phyloP scores from a whole-genome alignment of 192 early-diverging fungal species.

The Entomortierella beljakovae region DNA sequence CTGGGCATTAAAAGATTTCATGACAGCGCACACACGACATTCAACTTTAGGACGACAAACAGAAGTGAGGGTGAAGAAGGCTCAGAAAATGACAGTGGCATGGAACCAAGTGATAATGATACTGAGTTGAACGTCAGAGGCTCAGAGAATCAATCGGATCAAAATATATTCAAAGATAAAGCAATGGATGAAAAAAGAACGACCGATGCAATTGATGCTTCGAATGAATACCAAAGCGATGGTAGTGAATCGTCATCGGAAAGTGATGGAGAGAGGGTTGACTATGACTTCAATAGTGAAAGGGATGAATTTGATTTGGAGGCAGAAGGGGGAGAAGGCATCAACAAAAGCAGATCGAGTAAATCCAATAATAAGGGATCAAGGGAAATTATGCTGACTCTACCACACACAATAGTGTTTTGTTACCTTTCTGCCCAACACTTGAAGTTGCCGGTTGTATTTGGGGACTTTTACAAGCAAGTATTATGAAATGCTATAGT shows the following conservation, averaged over 20 bases:
- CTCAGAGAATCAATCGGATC: background rate
- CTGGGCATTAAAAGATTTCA: slow-evolving; percentile 1
- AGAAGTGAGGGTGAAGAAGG: background rate
- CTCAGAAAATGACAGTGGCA: too few relatives aligned
- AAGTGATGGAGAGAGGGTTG: background rate
- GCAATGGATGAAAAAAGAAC: background rate
- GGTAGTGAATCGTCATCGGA: slow-evolving; percentile 11
- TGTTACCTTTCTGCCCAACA: slow-evolving; percentile 35
- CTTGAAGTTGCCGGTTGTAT: slow-evolving; percentile 26
- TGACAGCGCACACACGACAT: background rate
- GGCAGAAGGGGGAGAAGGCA: background rate
- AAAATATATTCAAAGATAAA: slow-evolving; percentile 22
- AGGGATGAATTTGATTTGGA: background rate
- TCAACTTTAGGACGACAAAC: background rate
- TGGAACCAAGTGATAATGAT: background rate
- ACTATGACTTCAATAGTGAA: background rate
- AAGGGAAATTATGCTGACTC: background rate
- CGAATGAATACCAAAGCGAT: slow-evolving; percentile 20
- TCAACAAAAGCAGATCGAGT: background rate
- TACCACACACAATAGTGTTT: slow-evolving; percentile 12
- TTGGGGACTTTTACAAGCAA: slow-evolving; percentile 42
- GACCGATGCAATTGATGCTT: slow-evolving; percentile 13
- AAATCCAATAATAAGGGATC: background rate
- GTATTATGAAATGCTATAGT: background rate
- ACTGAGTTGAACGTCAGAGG: background rate